Conservation (phyloP, 116 monocot species). For the Papilionanthe hybrid region DNA sequence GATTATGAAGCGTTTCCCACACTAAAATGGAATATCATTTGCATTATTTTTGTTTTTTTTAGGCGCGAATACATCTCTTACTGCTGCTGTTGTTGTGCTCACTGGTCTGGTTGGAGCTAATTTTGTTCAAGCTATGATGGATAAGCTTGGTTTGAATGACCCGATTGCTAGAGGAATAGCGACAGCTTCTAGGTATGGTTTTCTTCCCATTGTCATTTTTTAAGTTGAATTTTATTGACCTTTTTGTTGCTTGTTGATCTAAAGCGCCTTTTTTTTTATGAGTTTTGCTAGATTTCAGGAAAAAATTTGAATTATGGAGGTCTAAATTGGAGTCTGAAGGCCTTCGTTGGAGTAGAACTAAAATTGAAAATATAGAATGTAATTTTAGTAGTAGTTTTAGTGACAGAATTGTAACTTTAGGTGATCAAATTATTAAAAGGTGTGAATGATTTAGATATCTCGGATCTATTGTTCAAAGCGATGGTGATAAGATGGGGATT, state of each 20-base stretch:
- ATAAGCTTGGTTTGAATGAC: constrained; percentile 68
- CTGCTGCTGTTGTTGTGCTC: constrained; percentile 88
- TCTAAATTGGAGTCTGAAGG: too few relatives aligned
- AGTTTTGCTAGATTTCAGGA: too few relatives aligned
- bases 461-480: too few relatives aligned
- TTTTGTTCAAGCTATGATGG: constrained; percentile 91
- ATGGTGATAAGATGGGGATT: too few relatives aligned
- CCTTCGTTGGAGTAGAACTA: too few relatives aligned
- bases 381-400: too few relatives aligned
- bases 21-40: not conserved
- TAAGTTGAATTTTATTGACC: not conserved
- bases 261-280: not conserved
- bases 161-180: constrained; percentile 98
- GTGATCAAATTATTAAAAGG: too few relatives aligned
- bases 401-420: too few relatives aligned
- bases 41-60: not conserved
- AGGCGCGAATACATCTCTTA: constrained; percentile 88
- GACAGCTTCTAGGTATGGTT: constrained; percentile 84
- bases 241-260: not conserved
- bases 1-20: not conserved
- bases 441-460: too few relatives aligned
- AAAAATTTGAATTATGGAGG: too few relatives aligned
- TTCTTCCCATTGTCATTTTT: not conserved
- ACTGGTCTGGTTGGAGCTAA: constrained; percentile 97
- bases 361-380: too few relatives aligned